phyloP scores from a whole-genome alignment of 2,329 filamentous ascomycete genomes.

The Dichotomopilus funicola region DNA sequence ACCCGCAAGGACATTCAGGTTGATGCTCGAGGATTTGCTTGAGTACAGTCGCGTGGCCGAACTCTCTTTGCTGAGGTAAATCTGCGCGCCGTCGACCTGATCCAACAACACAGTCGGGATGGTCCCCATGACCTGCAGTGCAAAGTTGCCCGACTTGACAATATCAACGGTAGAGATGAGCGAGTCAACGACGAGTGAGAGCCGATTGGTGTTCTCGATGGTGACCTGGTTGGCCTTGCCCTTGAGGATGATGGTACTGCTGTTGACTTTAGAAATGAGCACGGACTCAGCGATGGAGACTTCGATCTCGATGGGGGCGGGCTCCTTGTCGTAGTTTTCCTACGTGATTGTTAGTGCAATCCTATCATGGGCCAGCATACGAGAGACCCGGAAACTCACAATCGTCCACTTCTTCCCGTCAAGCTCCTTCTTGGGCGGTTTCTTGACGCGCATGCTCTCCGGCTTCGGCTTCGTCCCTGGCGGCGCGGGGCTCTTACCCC shows the following conservation, averaged over 20 bases:
- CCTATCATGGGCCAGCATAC: background rate
- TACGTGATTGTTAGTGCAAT: slow-evolving; percentile 27
- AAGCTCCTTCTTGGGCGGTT: slow-evolving; percentile 70
- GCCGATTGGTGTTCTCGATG: slow-evolving; percentile 78
- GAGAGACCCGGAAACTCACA: slow-evolving; percentile 38
- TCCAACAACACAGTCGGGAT: slow-evolving; percentile 87
- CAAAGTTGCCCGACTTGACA: slow-evolving; percentile 92
- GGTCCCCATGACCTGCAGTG: slow-evolving; percentile 71
- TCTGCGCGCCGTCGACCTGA: slow-evolving; percentile 80
- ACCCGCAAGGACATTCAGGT: slow-evolving; percentile 70
- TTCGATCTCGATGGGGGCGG: slow-evolving; percentile 69
- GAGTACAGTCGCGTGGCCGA: slow-evolving; percentile 75
- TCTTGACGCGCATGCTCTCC: slow-evolving; percentile 77
- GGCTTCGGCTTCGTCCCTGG: slow-evolving; percentile 85
- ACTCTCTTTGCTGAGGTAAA: slow-evolving; percentile 81
- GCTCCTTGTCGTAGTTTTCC: slow-evolving; percentile 84
- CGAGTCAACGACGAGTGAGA: slow-evolving; percentile 82
- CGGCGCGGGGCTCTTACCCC: slow-evolving; percentile 80
- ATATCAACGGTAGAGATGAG: slow-evolving; percentile 89
- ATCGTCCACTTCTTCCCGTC: slow-evolving; percentile 93
- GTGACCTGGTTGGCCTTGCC: slow-evolving; percentile 97
- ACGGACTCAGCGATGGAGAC: slow-evolving; percentile 81
- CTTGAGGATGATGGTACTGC: slow-evolving; percentile 79
- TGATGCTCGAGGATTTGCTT: slow-evolving; percentile 81
- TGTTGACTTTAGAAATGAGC: slow-evolving; percentile 85